Evolutionary conservation across 2,329 filamentous ascomycete species (phyloP).

Genomic region (Paecilomyces niveus): DNA sequence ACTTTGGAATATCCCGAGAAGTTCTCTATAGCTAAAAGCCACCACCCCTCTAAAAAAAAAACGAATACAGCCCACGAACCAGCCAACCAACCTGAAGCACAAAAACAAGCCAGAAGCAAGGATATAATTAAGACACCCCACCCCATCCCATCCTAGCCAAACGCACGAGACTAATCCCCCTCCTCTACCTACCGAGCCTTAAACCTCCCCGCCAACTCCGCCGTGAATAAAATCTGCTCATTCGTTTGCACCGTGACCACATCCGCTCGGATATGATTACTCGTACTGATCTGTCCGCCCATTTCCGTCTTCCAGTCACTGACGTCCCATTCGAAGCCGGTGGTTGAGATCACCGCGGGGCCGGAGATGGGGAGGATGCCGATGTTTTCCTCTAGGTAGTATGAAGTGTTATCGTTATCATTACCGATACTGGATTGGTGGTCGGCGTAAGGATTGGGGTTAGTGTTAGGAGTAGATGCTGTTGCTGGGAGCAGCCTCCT

Average conservation of each 20-base stretch:
- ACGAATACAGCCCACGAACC: too few species aligned
- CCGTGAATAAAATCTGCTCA: conserved; percentile 65
- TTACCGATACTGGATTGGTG: conserved; percentile 5
- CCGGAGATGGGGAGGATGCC: conserved; percentile 81
- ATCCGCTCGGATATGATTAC: conserved; percentile 64
- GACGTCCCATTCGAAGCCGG: conserved; percentile 88
- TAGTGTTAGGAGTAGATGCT: background rate
- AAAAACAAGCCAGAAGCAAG: too few species aligned
- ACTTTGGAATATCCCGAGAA: too few species aligned
- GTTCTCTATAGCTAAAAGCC: too few species aligned
- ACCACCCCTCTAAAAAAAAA: too few species aligned
- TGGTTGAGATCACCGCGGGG: conserved; percentile 69
- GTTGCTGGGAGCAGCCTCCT: conserved; percentile 9
- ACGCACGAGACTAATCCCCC: background rate
- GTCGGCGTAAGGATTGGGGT: background rate
- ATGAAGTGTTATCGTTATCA: conserved; percentile 30
- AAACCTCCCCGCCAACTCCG: conserved; percentile 50
- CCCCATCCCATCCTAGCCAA: background rate
- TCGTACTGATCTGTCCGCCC: conserved; percentile 68
- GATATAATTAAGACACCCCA: background rate
- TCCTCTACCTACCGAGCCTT: conserved; percentile 14
- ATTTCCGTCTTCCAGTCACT: conserved; percentile 70
- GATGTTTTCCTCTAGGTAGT: conserved; percentile 64
- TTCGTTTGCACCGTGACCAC: conserved; percentile 56
- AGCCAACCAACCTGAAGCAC: too few species aligned